Evolutionary conservation across 805 yeast genomes (phyloP), one percentile per base, ranked within the genome.

Genomic region (Saturnispora serradocipensis): DNA sequence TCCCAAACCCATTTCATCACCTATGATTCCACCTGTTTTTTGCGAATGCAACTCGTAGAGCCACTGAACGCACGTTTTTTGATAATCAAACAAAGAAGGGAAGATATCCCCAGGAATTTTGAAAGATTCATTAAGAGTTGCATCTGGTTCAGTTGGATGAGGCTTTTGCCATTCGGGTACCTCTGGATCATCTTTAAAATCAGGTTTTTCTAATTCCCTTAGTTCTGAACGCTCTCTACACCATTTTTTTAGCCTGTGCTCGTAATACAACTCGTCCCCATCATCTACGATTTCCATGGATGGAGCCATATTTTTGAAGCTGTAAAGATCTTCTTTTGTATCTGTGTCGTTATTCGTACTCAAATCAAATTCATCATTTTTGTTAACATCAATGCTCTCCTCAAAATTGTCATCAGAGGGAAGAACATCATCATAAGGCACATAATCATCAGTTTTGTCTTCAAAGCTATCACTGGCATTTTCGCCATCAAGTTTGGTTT

Each of bases 1-100:
- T 2, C 99, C 99, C 16, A 93, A 69, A 0, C 99, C 99, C 99
- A 93, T 93, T 66, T 93, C 99, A 67, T 93, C 99, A 25, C 98
- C 97, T 40, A 93, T 76, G 22, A 93, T 93, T 0, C 99, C 99
- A 2, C 99, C 99, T 3, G 90, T 84, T 47, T 79, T 81, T 65
- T 93, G 98, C 20, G 81, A 75, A 60, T 86, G 84, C n/a, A 93
- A 71, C 62, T 93, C 99, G 84, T 95, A 90, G 2, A 93, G 76
- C 99, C 99, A 91, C 61, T 93, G 96, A 1, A 93, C 97, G 55
- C 98, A 88, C 0, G 98, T 93, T 60, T 87, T 87, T 61, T 93
- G 99, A 65, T 93, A 93, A 56, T 88, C 96, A 61, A 93, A 93
- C 13, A 93, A 69, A 4, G 88, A 76, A 0, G 93, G 83, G 66